phyloP scores from a whole-genome alignment of 495 filamentous ascomycete species.

The Hamigera avellanea region DNA sequence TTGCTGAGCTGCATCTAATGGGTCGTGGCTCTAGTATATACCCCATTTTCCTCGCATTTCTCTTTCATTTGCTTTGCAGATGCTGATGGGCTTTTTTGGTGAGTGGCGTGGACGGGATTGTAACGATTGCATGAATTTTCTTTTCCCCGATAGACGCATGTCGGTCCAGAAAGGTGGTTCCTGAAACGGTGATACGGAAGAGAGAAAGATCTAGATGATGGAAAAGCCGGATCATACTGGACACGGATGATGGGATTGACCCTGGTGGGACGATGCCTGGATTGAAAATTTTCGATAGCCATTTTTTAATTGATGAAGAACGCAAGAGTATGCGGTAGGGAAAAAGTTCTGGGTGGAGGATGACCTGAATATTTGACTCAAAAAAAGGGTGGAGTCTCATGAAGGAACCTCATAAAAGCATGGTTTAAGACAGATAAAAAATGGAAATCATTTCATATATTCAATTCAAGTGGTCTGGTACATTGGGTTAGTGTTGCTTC shows the following conservation, averaged over 20 bases:
- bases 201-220: background rate
- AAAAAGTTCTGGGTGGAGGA: no score
- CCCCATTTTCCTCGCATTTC: slow-evolving; percentile 19
- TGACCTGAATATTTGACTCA: no score
- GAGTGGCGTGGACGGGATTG: slow-evolving; percentile 17
- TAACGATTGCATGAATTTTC: slow-evolving; percentile 35
- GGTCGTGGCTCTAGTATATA: slow-evolving; percentile 26
- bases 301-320: background rate
- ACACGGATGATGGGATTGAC: background rate
- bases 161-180: background rate
- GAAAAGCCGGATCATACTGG: background rate
- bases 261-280: background rate
- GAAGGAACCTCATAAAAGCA: background rate
- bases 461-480: no score
- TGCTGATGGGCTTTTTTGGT: slow-evolving; percentile 8
- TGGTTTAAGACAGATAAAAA: background rate
- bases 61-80: slow-evolving; percentile 8
- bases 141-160: slow-evolving; percentile 10
- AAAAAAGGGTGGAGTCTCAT: background rate
- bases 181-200: background rate
- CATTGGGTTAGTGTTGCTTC: no score
- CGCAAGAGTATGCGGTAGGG: no score
- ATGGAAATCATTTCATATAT: no score
- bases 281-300: background rate
- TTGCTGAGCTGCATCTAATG: slow-evolving; percentile 19